phyloP scores from a whole-genome alignment of 2,329 filamentous ascomycete genomes.

The Aureobasidium sp. region DNA sequence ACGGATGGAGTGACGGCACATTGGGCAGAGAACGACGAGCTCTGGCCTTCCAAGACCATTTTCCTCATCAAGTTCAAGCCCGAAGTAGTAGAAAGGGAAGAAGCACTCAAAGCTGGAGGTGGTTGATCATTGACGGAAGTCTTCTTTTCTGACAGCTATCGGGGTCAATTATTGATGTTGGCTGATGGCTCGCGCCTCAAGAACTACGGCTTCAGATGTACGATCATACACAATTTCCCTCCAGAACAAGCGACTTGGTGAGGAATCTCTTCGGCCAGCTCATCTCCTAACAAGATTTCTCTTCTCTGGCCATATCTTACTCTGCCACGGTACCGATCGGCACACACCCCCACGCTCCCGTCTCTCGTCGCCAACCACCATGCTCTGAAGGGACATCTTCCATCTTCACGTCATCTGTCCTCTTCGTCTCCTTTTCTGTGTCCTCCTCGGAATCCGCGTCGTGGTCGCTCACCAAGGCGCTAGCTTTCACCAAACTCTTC shows the following conservation, averaged over 20 bases:
- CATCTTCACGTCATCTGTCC: slow-evolving; percentile 10
- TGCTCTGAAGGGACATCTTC: slow-evolving; percentile 17
- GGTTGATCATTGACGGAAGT: slow-evolving; percentile 17
- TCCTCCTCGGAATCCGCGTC: background rate
- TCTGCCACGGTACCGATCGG: slow-evolving; percentile 9
- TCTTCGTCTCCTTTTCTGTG: slow-evolving; percentile 20
- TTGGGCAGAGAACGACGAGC: slow-evolving; percentile 52
- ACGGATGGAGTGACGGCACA: slow-evolving; percentile 82
- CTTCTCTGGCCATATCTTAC: background rate
- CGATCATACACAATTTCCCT: background rate
- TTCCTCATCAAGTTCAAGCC: slow-evolving; percentile 88
- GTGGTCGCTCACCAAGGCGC: slow-evolving; percentile 14
- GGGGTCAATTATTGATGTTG: background rate
- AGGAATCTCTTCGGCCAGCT: background rate
- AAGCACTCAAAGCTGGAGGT: slow-evolving; percentile 34
- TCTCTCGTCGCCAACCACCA: slow-evolving; percentile 17
- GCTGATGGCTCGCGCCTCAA: background rate
- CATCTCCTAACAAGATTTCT: background rate
- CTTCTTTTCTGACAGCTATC: background rate
- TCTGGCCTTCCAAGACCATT: slow-evolving; percentile 96
- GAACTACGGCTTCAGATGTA: background rate
- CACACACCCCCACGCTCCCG: slow-evolving; percentile 4
- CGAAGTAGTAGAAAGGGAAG: slow-evolving; percentile 89
- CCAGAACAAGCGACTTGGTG: background rate
- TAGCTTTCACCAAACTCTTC: slow-evolving; percentile 15